These are phyloP conservation scores for Colletotrichum karsti DNA, from an alignment of 2,329 filamentous ascomycete genomes.

Conservation along the genomic window DNA sequence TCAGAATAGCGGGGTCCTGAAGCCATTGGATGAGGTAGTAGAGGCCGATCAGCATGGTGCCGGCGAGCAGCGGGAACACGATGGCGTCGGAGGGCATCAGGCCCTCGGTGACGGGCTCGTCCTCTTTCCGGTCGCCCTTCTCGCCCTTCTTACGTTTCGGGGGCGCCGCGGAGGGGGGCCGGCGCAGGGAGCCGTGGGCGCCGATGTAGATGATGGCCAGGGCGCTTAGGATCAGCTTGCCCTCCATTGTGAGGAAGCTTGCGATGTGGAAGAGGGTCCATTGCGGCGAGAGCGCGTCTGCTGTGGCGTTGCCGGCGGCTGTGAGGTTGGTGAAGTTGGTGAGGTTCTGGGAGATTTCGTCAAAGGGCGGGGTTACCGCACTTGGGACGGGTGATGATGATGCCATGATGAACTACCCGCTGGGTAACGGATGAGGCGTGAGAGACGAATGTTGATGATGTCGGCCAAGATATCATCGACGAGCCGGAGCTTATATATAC, in stretches of 20 bases:
- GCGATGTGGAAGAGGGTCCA: conserved; percentile 48
- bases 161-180: conserved; percentile 81
- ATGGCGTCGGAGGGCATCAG: conserved; percentile 83
- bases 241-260: conserved; percentile 42
- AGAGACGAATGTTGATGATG: no score
- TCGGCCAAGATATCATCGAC: no score
- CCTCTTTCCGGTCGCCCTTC: conserved; percentile 24
- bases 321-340: conserved; percentile 31
- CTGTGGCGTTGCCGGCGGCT: conserved; percentile 34
- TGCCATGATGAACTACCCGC: conserved; percentile 8
- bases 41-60: conserved; percentile 73
- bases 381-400: conserved; percentile 18
- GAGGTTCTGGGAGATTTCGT: conserved; percentile 39
- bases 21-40: conserved; percentile 93
- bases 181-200: conserved; percentile 83
- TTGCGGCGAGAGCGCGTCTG: conserved; percentile 39
- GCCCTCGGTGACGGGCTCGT: conserved; percentile 60
- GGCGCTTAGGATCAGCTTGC: conserved; percentile 68
- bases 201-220: conserved; percentile 86
- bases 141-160: conserved; percentile 59
- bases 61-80: conserved; percentile 83
- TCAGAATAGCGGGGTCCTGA: conserved; percentile 81
- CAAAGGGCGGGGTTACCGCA: conserved; percentile 29
- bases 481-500: no score
- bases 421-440: no score